Conservation (phyloP, 192 early-diverging fungal species). For the Umbelopsis sp. region DNA sequence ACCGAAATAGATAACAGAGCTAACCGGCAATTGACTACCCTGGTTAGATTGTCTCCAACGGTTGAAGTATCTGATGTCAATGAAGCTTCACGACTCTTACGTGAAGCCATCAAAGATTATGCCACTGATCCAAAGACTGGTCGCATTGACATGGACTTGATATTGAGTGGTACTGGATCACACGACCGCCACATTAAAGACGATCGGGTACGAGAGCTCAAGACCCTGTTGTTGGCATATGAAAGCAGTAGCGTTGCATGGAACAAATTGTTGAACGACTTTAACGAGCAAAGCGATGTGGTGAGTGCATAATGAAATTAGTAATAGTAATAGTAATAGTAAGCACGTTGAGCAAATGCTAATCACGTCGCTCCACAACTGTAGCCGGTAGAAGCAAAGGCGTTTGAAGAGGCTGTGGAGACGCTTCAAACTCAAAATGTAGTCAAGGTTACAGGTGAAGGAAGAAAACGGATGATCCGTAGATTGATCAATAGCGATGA, state of each 20-base stretch:
- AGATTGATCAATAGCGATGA: constrained; percentile 23
- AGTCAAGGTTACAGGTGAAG: constrained; percentile 41
- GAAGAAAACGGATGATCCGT: constrained; percentile 36
- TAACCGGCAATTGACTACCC: too few species aligned
- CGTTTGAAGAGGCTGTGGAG: constrained; percentile 59
- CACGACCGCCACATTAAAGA: constrained; percentile 67
- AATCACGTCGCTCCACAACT: not conserved
- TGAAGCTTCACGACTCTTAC: constrained; percentile 86
- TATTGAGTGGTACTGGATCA: constrained; percentile 84
- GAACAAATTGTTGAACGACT: constrained; percentile 43
- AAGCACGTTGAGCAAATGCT: too few species aligned
- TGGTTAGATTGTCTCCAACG: constrained; percentile 58
- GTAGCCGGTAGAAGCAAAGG: constrained; percentile 46
- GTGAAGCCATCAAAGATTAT: constrained; percentile 85
- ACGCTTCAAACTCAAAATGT: constrained; percentile 56
- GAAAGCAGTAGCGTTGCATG: constrained; percentile 40
- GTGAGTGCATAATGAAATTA: constrained; percentile 42
- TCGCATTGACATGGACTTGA: constrained; percentile 89
- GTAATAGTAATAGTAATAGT: too few species aligned
- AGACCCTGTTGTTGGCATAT: constrained; percentile 37
- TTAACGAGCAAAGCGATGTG: constrained; percentile 48
- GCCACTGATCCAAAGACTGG: constrained; percentile 96
- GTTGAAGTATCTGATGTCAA: constrained; percentile 86
- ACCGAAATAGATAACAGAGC: not conserved
- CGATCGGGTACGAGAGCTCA: constrained; percentile 59